A percentile compares a stretch with the other conserved stretches of the same genome.
Conservation (phyloP, 2,329 filamentous ascomycete species). For the Drechslerella dactyloides region DNA sequence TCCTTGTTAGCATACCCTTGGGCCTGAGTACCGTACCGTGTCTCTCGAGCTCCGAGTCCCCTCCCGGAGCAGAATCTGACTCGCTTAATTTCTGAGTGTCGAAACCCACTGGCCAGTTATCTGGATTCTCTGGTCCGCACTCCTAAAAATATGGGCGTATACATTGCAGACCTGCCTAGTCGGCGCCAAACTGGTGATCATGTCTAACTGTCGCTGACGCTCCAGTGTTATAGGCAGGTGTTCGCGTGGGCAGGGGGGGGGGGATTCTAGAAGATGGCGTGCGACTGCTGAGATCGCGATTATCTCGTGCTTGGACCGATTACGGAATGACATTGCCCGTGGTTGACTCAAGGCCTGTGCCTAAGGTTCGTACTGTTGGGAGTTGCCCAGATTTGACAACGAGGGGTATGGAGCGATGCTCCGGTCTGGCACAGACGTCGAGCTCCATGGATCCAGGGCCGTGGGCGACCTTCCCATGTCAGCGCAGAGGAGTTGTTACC, state of each 20-base stretch:
- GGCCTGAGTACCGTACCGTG: slow-evolving; percentile 1
- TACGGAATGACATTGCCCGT: background rate
- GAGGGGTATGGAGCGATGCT: background rate
- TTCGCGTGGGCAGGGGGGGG: no score
- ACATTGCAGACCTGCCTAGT: slow-evolving; percentile 4
- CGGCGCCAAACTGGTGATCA: slow-evolving; percentile 1
- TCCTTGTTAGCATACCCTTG: slow-evolving; percentile 5
- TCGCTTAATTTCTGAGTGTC: slow-evolving; percentile 3
- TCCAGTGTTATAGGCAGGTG: slow-evolving; percentile 4
- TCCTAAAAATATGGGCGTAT: background rate
- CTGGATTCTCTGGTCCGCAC: background rate
- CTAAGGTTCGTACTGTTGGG: background rate
- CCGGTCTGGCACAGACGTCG: background rate
- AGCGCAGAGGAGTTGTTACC: background rate
- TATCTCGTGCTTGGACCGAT: background rate
- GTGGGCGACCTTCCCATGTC: background rate
- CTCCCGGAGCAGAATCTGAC: slow-evolving; percentile 3
- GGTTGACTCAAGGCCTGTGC: background rate
- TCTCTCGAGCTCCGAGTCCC: slow-evolving; percentile 2
- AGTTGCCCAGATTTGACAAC: background rate
- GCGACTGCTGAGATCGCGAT: background rate
- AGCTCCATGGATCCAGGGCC: background rate
- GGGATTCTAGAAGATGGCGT: background rate
- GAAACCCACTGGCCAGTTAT: background rate
- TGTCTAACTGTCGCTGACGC: background rate